Evolutionary conservation across 306 rosid genomes (phyloP), one percentile per base, ranked within the genome.

Genomic region (Ziziphus jujuba): DNA sequence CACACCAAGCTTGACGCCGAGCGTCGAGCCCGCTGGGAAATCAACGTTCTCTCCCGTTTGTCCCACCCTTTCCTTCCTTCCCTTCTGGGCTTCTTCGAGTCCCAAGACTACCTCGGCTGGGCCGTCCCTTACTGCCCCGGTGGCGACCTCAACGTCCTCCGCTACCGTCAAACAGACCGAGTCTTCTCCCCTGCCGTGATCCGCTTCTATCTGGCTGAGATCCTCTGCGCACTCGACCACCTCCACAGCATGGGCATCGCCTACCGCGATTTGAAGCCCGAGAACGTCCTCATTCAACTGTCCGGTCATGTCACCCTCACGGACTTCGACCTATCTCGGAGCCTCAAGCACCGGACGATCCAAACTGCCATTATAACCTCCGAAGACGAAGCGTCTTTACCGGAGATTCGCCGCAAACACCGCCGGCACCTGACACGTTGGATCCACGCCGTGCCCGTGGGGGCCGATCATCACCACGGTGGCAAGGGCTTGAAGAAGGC

Each of bases 281-380:
- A 93, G 77, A 93, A 93, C 67, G 87, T 93, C 5, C 87, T 93
- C 24, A 76, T 93, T 34, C 96, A 93, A 33, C 85, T 80, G n/a
- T 83, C 96, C 2, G 99, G 99, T 56, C 99, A 93, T 78, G 86
- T 93, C 61, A 90, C 92, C 48, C 97, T 93, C 56, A 93, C 99
- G 3, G 99, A 93, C 72, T 93, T 93, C 75, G 99, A 93, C 65
- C 93, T 93, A 63, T 93, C 97, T 9, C 83, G 91, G 4, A 74
- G 68, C 2, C 87, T 93, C 66, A 38, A 71, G 5, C 87, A 60
- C n/a, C 77, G 73, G n/a, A 38, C 88, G 4, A 40, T 38, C 33
- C 33, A 28, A 16, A 70, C 58, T 40, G 68, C 79, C 62, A 53
- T 69, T 31, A 13, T 59, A 51, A 28, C 55, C 2, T 49, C 4